phyloP scores from a whole-genome alignment of 2,329 filamentous ascomycete species.

The Sarocladium kiliense region DNA sequence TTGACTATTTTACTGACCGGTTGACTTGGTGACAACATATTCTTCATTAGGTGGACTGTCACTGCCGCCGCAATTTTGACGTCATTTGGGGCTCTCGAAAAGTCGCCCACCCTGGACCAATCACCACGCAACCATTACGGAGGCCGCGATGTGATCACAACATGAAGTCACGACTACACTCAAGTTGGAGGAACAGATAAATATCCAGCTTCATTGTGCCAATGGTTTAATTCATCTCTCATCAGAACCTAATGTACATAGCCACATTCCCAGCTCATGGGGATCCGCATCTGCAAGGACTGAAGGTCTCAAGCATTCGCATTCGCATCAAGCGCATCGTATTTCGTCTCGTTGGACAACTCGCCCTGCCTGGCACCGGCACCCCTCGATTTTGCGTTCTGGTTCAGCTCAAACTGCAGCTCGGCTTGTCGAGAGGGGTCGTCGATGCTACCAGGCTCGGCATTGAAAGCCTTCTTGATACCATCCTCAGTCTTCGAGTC shows the following conservation, averaged over 20 bases:
- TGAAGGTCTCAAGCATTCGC: constrained; percentile 19
- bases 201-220: background rate
- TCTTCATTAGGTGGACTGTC: too few species aligned
- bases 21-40: too few species aligned
- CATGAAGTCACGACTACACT: background rate
- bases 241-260: background rate
- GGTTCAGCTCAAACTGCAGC: constrained; percentile 29
- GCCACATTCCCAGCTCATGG: background rate
- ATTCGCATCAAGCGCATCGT: constrained; percentile 24
- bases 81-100: background rate
- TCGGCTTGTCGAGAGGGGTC: constrained; percentile 44
- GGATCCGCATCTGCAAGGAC: background rate
- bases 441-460: constrained; percentile 40
- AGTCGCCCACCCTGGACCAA: background rate
- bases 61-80: background rate
- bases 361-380: constrained; percentile 21
- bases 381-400: constrained; percentile 17
- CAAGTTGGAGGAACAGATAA: background rate
- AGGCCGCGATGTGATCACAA: background rate
- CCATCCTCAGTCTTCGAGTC: constrained; percentile 28
- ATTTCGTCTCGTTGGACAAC: constrained; percentile 21
- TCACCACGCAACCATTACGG: background rate
- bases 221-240: background rate
- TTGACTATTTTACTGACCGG: background rate
- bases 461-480: constrained; percentile 31